These are phyloP conservation scores for Phytophthora pluvialis DNA, from an alignment of 352 stramenopile species.

Conservation along the genomic window DNA sequence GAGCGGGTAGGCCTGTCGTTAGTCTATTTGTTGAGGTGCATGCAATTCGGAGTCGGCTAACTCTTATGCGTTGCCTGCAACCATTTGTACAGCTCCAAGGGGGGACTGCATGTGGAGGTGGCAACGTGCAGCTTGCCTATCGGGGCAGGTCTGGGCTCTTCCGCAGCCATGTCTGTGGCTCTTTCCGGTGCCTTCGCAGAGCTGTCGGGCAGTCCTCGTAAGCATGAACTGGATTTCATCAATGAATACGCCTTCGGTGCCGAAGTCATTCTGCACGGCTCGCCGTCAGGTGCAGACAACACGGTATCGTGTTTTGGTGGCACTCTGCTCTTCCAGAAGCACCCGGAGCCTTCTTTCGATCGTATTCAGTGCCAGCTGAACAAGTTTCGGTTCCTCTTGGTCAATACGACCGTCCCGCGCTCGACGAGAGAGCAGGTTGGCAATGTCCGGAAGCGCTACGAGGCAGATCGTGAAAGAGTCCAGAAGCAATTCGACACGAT, in stretches of 20 bases:
- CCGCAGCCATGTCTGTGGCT: conserved; percentile 89
- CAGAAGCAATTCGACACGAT: conserved; percentile 82
- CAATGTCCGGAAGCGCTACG: conserved; percentile 72
- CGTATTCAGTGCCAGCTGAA: conserved; percentile 60
- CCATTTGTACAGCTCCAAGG: conserved; percentile 12
- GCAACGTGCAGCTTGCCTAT: conserved; percentile 72
- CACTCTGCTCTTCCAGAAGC: conserved; percentile 81
- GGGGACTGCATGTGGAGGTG: conserved; percentile 56
- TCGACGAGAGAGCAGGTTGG: conserved; percentile 88
- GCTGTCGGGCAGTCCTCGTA: conserved; percentile 32
- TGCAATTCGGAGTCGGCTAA: neutral
- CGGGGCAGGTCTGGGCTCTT: conserved; percentile 92
- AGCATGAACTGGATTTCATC: conserved; percentile 55
- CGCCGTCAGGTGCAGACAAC: conserved; percentile 93
- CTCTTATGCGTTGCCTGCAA: conserved; percentile 2
- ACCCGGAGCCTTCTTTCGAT: conserved; percentile 50
- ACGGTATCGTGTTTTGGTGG: conserved; percentile 90
- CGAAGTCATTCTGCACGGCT: conserved; percentile 91
- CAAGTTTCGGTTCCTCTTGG: conserved; percentile 86
- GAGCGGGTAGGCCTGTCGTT: conserved; percentile 25
- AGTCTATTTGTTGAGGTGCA: neutral
- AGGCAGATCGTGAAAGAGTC: conserved; percentile 49
- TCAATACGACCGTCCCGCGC: conserved; percentile 91
- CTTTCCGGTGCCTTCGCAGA: conserved; percentile 69
- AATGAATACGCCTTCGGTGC: conserved; percentile 90